A percentile compares a stretch with the other conserved stretches of the same genome.
phyloP scores from a whole-genome alignment of 768 basidiomycete species.

The Termitomyces bulborhizus region DNA sequence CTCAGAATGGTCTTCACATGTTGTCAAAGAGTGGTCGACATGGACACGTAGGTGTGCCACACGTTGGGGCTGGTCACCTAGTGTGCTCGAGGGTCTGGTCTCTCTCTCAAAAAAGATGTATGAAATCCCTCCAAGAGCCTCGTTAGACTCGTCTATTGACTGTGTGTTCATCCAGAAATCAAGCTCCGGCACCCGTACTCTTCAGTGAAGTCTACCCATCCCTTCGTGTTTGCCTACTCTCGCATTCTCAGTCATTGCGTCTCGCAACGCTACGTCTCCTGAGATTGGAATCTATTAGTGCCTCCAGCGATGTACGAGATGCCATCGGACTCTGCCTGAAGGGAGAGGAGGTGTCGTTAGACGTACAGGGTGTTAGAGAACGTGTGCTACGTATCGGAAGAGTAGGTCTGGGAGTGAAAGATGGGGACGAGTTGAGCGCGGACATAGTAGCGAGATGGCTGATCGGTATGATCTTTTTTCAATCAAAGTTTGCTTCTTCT shows the following conservation, averaged over 20 bases:
- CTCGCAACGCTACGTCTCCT: constrained; percentile 61
- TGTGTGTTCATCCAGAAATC: constrained; percentile 14
- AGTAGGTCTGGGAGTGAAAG: constrained; percentile 54
- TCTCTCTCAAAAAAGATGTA: constrained; percentile 43
- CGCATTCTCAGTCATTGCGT: constrained; percentile 66
- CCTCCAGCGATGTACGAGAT: constrained; percentile 38
- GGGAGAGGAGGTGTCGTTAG: constrained; percentile 76
- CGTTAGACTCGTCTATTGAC: neutral
- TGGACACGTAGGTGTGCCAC: constrained; percentile 43
- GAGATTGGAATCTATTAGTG: constrained; percentile 41
- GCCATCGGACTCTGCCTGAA: constrained; percentile 63
- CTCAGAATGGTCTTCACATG: constrained; percentile 38
- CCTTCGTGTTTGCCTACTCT: constrained; percentile 54
- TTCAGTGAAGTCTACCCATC: constrained; percentile 46
- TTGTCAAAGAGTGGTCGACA: constrained; percentile 30
- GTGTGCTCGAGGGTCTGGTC: constrained; percentile 50
- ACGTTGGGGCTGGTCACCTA: constrained; percentile 55
- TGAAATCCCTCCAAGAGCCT: constrained; percentile 5
- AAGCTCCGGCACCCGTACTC: constrained; percentile 25
- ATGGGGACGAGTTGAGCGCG: constrained; percentile 49
- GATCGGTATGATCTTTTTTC: constrained; percentile 41
- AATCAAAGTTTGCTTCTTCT: neutral
- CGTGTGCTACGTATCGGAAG: constrained; percentile 73
- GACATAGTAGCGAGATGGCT: constrained; percentile 70
- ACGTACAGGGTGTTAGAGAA: constrained; percentile 79